Evolutionary conservation across 345 rosid species (phyloP), one percentile per base, ranked within the genome.

Genomic region (Microcos paniculata): DNA sequence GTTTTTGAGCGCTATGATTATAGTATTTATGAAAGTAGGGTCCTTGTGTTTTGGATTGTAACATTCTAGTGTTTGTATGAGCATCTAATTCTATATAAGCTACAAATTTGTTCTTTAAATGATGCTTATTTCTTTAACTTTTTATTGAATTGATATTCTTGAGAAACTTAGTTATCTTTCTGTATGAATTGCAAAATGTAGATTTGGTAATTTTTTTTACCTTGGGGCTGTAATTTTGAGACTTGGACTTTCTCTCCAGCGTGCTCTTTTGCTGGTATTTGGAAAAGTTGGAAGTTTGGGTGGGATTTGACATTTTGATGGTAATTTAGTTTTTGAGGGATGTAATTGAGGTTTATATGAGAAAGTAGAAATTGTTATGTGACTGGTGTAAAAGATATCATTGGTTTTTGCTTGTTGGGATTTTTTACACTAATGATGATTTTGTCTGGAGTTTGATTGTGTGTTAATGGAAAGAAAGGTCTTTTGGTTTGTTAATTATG

Each of bases 301-400:
- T 26, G 21, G 21, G 3, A 2, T 38, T 64, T 4, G 1, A 35
- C 46, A 19, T 62, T 62, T 62, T 24, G 4, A 62, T n/a, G 46
- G 23, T 35, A 11, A 65, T 40, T 66, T 66, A 15, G 53, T 26
- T 24, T 43, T 14, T 24, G 23, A 3, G 52, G 35, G 6, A 15
- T 65, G 11, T 26, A 65, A 12, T 43, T 65, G 40, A 4, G 4
- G 62, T 1, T 26, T 58, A 38, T 13, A 23, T 40, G 0, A 7
- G 18, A 63, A 62, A 62, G 26, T 63, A 19, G 7, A 24, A 15
- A 40, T 70, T 71, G 28, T 73, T 63, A 67, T 56, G 43, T 61
- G 23, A 10, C 9, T 45, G 59, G 43, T 35, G 55, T 15, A 42
- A 42, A 42, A 9, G 45, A 42, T 42, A 42, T 40, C 45, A 40